phyloP scores from a whole-genome alignment of 2,329 filamentous ascomycete species.

The Cytospora paraplurivora region DNA sequence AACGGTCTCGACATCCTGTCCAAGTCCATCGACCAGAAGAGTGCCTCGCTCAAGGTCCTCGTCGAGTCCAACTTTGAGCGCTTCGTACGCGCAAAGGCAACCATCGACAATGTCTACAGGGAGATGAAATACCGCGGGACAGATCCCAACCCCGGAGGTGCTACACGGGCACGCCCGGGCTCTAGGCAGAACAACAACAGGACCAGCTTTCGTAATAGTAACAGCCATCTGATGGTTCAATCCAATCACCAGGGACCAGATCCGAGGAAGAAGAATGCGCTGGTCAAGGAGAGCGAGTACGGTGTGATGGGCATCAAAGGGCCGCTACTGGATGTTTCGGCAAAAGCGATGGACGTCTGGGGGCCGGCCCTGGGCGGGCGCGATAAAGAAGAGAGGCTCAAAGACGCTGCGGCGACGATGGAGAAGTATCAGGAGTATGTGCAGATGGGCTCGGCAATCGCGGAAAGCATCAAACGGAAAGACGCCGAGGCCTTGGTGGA shows the following conservation, averaged over 20 bases:
- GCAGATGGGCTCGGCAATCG: slow-evolving; percentile 74
- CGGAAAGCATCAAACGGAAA: slow-evolving; percentile 84
- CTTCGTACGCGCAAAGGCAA: slow-evolving; percentile 95
- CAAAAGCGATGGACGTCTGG: slow-evolving; percentile 97
- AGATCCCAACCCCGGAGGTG: slow-evolving; percentile 47
- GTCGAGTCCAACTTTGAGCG: slow-evolving; percentile 98
- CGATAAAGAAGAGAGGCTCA: slow-evolving; percentile 87
- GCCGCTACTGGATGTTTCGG: slow-evolving; percentile 84
- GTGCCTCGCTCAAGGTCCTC: slow-evolving; percentile 90
- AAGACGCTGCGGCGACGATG: slow-evolving; percentile 72
- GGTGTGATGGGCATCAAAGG: slow-evolving; percentile 85
- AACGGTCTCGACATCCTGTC: slow-evolving; percentile 84
- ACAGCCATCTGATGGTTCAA: slow-evolving; percentile 36
- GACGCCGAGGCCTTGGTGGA: slow-evolving; percentile 89
- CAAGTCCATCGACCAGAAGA: slow-evolving; percentile 94
- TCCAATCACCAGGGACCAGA: slow-evolving; percentile 49
- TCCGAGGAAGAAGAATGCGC: slow-evolving; percentile 79
- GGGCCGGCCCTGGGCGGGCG: slow-evolving; percentile 88
- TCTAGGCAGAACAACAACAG: slow-evolving; percentile 69
- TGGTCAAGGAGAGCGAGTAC: slow-evolving; percentile 91
- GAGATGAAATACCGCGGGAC: slow-evolving; percentile 83
- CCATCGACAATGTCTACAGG: slow-evolving; percentile 97
- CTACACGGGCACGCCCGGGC: slow-evolving; percentile 49
- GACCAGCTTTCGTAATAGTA: slow-evolving; percentile 61
- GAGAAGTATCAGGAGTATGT: slow-evolving; percentile 81